Conservation (phyloP, 208 protist genomes). For the Acanthamoeba castellanii region DNA sequence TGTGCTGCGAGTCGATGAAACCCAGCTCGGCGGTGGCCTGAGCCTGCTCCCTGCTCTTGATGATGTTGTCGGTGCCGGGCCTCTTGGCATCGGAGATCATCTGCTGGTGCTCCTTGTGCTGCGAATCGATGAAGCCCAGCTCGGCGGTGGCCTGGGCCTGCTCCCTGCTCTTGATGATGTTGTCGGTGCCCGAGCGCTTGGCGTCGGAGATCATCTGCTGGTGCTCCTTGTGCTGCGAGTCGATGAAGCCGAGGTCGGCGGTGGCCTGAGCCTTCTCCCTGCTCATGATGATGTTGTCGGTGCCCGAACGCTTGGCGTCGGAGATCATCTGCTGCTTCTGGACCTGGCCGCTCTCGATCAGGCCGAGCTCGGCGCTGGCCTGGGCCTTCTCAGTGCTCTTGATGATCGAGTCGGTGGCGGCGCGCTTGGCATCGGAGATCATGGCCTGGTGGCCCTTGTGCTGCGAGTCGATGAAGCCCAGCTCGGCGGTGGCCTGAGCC, state of each 20-base stretch:
- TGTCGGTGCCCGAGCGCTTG: constrained; percentile 45
- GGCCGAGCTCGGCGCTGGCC: constrained; percentile 53
- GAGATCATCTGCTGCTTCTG: constrained; percentile 63
- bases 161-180: constrained; percentile 48
- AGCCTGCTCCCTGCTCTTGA: constrained; percentile 65
- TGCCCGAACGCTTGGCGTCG: constrained; percentile 55
- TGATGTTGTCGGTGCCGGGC: constrained; percentile 35
- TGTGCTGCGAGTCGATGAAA: constrained; percentile 31
- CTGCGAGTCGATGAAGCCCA: constrained; percentile 53
- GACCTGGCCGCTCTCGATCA: neutral
- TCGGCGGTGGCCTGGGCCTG: constrained; percentile 62
- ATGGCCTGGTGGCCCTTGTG: constrained; percentile 22
- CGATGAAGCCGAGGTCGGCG: constrained; percentile 62
- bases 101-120: constrained; percentile 31
- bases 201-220: constrained; percentile 63
- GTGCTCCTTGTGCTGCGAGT: constrained; percentile 32
- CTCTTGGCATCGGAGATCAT: constrained; percentile 69
- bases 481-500: constrained; percentile 55
- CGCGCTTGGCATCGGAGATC: constrained; percentile 61
- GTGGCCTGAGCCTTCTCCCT: constrained; percentile 52
- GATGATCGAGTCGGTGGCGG: constrained; percentile 51
- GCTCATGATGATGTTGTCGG: constrained; percentile 54
- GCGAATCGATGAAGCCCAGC: constrained; percentile 51
- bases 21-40: neutral
- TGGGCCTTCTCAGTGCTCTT: constrained; percentile 36